Conservation (phyloP, 148 eudicot genomes). For the Limonium bicolor region DNA sequence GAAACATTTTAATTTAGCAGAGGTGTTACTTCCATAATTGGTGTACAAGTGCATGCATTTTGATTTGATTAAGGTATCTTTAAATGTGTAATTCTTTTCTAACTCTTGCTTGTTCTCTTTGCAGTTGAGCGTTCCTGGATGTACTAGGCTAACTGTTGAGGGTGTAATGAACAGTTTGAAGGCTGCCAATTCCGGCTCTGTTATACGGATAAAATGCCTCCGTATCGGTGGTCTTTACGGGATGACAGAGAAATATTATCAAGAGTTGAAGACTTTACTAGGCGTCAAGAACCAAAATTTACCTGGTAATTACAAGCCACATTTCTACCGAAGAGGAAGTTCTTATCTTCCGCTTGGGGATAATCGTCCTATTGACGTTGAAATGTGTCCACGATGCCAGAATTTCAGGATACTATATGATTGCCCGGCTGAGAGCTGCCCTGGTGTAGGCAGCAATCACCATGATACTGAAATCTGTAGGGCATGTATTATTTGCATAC, state of each 20-base stretch:
- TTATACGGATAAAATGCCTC: conserved; percentile 44
- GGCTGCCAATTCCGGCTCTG: conserved; percentile 24
- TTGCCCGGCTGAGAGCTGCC: conserved; percentile 60
- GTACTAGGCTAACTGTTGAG: conserved; percentile 51
- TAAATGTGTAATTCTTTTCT: conserved; percentile 1
- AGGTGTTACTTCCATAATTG: not conserved
- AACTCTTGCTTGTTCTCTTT: conserved; percentile 3
- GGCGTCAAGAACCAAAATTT: conserved; percentile 12
- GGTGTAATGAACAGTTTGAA: conserved; percentile 40
- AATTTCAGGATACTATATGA: conserved; percentile 57
- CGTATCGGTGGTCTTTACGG: conserved; percentile 55
- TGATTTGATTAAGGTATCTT: not conserved
- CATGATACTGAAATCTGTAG: conserved; percentile 25
- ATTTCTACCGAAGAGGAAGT: conserved; percentile 29
- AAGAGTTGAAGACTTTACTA: conserved; percentile 44
- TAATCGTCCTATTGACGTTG: conserved; percentile 70
- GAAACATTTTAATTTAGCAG: too few species aligned
- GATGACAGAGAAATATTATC: conserved; percentile 39
- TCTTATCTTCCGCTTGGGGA: conserved; percentile 37
- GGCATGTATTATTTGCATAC: conserved; percentile 65
- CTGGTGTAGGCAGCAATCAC: conserved; percentile 29
- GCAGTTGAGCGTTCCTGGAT: conserved; percentile 76
- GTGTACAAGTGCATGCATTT: not conserved
- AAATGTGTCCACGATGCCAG: conserved; percentile 65
- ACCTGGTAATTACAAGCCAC: conserved; percentile 23